These are phyloP conservation scores for Phaeolepiota aurea DNA, from an alignment of 768 basidiomycete species.

Conservation along the genomic window DNA sequence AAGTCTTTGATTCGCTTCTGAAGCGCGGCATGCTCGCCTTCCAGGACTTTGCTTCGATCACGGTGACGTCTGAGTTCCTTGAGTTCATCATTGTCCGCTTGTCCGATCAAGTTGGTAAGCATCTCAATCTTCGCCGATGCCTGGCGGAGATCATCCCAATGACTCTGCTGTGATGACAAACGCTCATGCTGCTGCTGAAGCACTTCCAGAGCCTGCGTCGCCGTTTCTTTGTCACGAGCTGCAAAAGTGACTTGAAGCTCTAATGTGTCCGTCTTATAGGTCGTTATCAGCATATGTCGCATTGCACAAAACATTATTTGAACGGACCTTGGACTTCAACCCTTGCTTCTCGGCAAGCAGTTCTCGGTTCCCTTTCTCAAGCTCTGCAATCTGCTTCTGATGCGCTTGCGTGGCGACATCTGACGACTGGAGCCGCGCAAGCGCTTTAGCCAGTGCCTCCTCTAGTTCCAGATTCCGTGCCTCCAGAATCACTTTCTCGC, in stretches of 20 bases:
- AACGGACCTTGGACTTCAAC: slow-evolving; percentile 52
- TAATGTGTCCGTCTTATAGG: slow-evolving; percentile 47
- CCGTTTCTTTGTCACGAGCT: slow-evolving; percentile 55
- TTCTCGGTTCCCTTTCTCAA: slow-evolving; percentile 58
- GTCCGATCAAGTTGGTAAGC: slow-evolving; percentile 51
- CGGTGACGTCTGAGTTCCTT: slow-evolving; percentile 61
- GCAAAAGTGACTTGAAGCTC: slow-evolving; percentile 50
- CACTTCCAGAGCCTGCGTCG: slow-evolving; percentile 36
- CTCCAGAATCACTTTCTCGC: slow-evolving; percentile 39
- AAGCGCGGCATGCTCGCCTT: slow-evolving; percentile 56
- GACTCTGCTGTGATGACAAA: slow-evolving; percentile 52
- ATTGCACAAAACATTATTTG: slow-evolving; percentile 3
- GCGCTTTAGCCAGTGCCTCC: slow-evolving; percentile 64
- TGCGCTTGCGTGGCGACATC: slow-evolving; percentile 57
- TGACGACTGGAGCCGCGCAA: slow-evolving; percentile 63
- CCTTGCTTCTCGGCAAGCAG: slow-evolving; percentile 44
- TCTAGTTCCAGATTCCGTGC: slow-evolving; percentile 55
- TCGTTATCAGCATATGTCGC: too few species aligned
- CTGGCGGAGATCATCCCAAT: slow-evolving; percentile 71
- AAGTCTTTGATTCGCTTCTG: slow-evolving; percentile 71
- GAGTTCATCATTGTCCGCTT: slow-evolving; percentile 63
- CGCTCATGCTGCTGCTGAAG: slow-evolving; percentile 57
- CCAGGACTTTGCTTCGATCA: slow-evolving; percentile 53
- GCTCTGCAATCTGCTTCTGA: slow-evolving; percentile 48
- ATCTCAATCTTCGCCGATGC: slow-evolving; percentile 67